A percentile compares a stretch with the other conserved stretches of the same genome.
Evolutionary conservation across 345 rosid genomes (phyloP).

Genomic region (Corchorus olitorius): DNA sequence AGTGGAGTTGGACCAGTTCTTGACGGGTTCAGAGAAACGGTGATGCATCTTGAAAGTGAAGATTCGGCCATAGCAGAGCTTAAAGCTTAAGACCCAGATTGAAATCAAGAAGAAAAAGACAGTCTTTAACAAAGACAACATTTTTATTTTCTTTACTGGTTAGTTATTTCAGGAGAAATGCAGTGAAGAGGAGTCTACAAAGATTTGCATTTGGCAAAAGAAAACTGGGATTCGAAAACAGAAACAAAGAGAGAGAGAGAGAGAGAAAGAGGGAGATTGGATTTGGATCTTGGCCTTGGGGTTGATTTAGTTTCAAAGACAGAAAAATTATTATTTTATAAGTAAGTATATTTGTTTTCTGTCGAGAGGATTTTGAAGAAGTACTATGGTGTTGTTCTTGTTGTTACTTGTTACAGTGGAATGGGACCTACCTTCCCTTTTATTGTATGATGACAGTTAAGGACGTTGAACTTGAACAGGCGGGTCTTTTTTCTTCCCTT

Average conservation of each 20-base stretch:
- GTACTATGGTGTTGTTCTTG: constrained; percentile 2
- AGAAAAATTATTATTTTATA: not conserved
- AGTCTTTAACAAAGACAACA: constrained; percentile 36
- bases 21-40: constrained; percentile 63
- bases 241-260: not conserved
- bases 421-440: not conserved
- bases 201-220: constrained; percentile 22
- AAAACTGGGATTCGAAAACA: not conserved
- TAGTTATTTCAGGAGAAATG: constrained; percentile 7
- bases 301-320: not conserved
- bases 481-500: constrained; percentile 4
- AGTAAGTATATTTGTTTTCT: not conserved
- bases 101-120: constrained; percentile 34
- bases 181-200: constrained; percentile 9
- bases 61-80: constrained; percentile 51
- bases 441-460: constrained; percentile 12
- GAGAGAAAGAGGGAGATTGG: not conserved
- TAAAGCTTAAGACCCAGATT: constrained; percentile 33
- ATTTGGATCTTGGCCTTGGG: constrained; percentile 4
- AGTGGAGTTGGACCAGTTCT: constrained; percentile 51
- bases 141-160: constrained; percentile 23
- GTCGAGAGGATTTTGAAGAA: constrained; percentile 1
- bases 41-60: constrained; percentile 88
- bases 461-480: constrained; percentile 16
- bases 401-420: constrained; percentile 16